Evolutionary conservation across 1,284 basidiomycete genomes (phyloP).

Genomic region (Coniferiporia weirii): DNA sequence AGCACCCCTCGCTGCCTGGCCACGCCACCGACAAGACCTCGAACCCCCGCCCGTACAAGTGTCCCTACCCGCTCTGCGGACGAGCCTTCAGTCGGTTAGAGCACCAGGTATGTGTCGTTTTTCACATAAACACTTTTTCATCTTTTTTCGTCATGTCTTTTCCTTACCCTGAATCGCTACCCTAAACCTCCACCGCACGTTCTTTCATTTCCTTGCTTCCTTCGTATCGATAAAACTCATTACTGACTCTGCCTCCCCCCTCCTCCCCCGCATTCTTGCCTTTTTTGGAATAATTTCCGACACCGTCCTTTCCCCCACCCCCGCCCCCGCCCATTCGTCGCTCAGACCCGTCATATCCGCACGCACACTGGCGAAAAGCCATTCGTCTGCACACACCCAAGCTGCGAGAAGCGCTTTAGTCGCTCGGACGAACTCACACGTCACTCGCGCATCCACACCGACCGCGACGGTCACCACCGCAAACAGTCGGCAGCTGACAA

Average conservation of each 20-base stretch:
- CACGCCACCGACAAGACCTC: slow-evolving; percentile 45
- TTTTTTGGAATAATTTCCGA: slow-evolving; percentile 6
- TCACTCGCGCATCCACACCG: slow-evolving; percentile 89
- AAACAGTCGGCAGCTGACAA: neutral
- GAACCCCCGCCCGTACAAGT: slow-evolving; percentile 82
- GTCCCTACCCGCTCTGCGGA: slow-evolving; percentile 88
- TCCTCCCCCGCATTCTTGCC: slow-evolving; percentile 19
- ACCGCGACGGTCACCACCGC: slow-evolving; percentile 32
- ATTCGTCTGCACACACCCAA: slow-evolving; percentile 86
- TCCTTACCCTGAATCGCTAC: neutral
- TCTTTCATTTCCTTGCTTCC: slow-evolving; percentile 7
- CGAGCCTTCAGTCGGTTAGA: slow-evolving; percentile 88
- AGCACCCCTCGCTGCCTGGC: slow-evolving; percentile 2
- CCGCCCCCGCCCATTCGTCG: neutral
- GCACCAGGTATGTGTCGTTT: slow-evolving; percentile 66
- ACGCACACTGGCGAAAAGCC: slow-evolving; percentile 99
- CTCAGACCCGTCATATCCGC: slow-evolving; percentile 92
- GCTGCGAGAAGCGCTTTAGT: slow-evolving; percentile 98
- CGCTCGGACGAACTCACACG: slow-evolving; percentile 96
- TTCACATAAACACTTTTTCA: neutral
- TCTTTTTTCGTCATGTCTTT: neutral
- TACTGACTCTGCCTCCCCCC: neutral
- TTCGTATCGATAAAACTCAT: slow-evolving; percentile 10
- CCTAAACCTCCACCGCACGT: neutral
- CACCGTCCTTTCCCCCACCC: neutral